A percentile compares a stretch with the other conserved stretches of the same genome.
These are phyloP conservation scores for Gossypium sturtianum DNA, from an alignment of 345 rosid genomes.

Conservation along the genomic window DNA sequence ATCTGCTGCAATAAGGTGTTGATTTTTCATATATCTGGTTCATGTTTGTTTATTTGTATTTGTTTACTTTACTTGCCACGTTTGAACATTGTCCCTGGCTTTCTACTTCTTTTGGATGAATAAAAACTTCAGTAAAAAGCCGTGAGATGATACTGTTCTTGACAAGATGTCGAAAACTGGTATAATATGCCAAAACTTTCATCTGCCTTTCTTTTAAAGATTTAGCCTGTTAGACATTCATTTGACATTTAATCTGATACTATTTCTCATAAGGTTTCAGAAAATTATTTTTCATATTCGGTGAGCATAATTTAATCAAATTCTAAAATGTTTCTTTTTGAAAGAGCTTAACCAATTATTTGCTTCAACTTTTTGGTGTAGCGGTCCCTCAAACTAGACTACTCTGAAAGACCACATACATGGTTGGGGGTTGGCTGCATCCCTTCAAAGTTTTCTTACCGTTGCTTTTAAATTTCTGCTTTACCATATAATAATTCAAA, in stretches of 20 bases:
- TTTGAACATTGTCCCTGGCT: not conserved
- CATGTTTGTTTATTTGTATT: not conserved
- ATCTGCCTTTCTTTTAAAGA: no score
- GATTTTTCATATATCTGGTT: not conserved
- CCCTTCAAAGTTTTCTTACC: constrained; percentile 21
- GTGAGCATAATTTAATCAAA: not conserved
- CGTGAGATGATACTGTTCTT: not conserved
- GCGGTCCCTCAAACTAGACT: constrained; percentile 5
- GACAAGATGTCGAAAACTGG: not conserved
- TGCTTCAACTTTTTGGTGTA: not conserved
- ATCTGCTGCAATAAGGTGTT: not conserved
- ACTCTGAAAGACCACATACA: not conserved
- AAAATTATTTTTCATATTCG: no score
- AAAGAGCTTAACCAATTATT: not conserved
- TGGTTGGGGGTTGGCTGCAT: constrained; percentile 10
- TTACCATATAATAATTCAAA: constrained; percentile 4
- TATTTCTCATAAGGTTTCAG: no score
- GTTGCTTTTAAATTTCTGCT: constrained; percentile 15
- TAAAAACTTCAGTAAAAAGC: no score
- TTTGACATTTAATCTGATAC: no score
- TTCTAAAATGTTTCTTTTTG: not conserved
- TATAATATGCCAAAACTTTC: not conserved
- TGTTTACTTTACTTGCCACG: not conserved
- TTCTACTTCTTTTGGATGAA: not conserved
- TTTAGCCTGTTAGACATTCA: no score